phyloP scores from a whole-genome alignment of 805 yeast genomes.

The Debaryomyces prosopidis region DNA sequence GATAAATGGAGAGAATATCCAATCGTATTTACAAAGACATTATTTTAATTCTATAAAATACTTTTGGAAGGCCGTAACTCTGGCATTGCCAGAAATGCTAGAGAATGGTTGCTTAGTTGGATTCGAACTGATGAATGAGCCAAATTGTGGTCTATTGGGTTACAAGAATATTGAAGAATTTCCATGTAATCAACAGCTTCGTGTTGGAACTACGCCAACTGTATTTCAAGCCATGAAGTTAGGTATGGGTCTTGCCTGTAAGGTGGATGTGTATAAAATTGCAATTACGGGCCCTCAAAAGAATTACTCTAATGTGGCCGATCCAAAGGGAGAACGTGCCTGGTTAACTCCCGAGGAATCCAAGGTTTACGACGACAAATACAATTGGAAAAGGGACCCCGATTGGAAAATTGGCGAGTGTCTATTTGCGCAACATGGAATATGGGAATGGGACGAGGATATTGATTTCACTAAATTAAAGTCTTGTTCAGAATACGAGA shows the following conservation, averaged over 20 bases:
- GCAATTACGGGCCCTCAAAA: conserved; percentile 77
- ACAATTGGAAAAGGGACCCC: conserved; percentile 66
- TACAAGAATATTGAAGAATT: conserved; percentile 50
- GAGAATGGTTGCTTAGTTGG: conserved; percentile 62
- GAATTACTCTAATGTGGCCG: conserved; percentile 53
- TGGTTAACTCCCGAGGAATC: conserved; percentile 62
- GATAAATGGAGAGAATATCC: conserved; percentile 74
- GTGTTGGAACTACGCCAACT: conserved; percentile 82
- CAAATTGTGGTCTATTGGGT: conserved; percentile 75
- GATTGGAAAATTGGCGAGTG: conserved; percentile 76
- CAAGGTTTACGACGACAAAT: conserved; percentile 50
- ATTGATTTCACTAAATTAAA: conserved; percentile 20
- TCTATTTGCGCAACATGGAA: conserved; percentile 76
- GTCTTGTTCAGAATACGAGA: conserved; percentile 27
- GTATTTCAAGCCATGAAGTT: conserved; percentile 69
- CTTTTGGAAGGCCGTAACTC: conserved; percentile 31
- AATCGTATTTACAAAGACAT: conserved; percentile 69
- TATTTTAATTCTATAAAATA: conserved; percentile 53
- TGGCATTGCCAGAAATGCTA: conserved; percentile 32
- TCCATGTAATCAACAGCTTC: conserved; percentile 64
- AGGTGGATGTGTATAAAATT: conserved; percentile 69
- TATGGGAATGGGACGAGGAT: conserved; percentile 57
- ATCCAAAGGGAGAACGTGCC: conserved; percentile 65
- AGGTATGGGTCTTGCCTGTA: conserved; percentile 75
- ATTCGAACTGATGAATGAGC: conserved; percentile 84